Conservation (phyloP, 495 filamentous ascomycete species). For the Penicillium steckii region DNA sequence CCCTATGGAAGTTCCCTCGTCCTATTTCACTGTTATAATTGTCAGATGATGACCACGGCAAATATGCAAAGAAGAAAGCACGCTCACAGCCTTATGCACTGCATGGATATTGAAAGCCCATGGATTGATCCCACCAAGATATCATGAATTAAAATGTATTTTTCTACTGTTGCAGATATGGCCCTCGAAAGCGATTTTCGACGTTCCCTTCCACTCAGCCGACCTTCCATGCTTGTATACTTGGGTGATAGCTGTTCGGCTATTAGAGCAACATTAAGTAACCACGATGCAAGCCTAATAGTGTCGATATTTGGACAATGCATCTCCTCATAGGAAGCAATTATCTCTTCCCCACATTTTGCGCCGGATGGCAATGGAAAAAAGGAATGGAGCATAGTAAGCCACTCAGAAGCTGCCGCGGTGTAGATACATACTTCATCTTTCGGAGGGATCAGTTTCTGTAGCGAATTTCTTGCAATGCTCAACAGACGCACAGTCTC, state of each 20-base stretch:
- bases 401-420: conserved; percentile 19
- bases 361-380: conserved; percentile 17
- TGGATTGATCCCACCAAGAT: conserved; percentile 15
- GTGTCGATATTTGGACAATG: conserved; percentile 17
- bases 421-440: conserved; percentile 14
- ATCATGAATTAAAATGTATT: conserved; percentile 20
- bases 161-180: conserved; percentile 23
- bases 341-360: conserved; percentile 14
- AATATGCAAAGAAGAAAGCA: too few species aligned
- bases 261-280: conserved; percentile 23
- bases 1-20: conserved; percentile 26
- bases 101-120: conserved; percentile 20
- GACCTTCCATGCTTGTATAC: not conserved
- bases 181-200: conserved; percentile 6
- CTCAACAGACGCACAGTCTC: conserved; percentile 9
- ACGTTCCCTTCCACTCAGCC: not conserved
- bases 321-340: conserved; percentile 22
- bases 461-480: conserved; percentile 13
- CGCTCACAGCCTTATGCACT: conserved; percentile 27
- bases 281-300: conserved; percentile 22
- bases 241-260: conserved; percentile 20
- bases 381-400: conserved; percentile 15
- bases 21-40: conserved; percentile 20
- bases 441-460: conserved; percentile 21
- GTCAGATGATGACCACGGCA: too few species aligned